Base-by-base conservation (phyloP, 257 asterid species). In the Primulina tabacum region DNA sequence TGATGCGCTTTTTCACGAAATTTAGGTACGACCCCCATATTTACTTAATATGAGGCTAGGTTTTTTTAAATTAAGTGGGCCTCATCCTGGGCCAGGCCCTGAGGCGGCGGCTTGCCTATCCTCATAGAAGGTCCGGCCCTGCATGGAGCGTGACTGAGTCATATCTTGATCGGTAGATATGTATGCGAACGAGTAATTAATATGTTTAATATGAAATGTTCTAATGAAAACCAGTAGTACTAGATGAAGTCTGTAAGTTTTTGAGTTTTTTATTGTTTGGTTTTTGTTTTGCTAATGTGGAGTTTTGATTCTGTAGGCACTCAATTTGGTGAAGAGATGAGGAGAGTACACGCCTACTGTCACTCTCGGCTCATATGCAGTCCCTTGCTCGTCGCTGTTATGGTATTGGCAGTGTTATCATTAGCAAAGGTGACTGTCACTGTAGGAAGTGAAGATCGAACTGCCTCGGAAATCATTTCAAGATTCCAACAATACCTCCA, bases 401-500 rank as follows among this genome's bases (percentile, higher is more conserved):
- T 75, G 11, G 5, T 74, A 63, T 43, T 72, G 24, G 67, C 73
- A 29, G 57, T 74, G 40, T 5, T 82, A 20, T 16, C 77, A 21
- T 59, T 76, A 26, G 71, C 76, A 35, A 50, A 61, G 32, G 60
- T 71, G 14, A 67, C 35, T 4, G 65, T 55, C 47, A 29, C 67
- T n/a, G 57, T 50, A 35, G 67, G 69, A 16, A 12, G 33, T 9
- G 58, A 69, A 11, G 72, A 60, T 63, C 58, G 73, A 30, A 82
- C 81, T 58, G 65, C 90, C 32, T 37, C 78, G 4, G 60, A 85
- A 58, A 76, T 84, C 78, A 77, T 90, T 68, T 81, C 96, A 24
- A 82, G 99, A 71, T 94, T 94, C 87, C 97, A 84, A 78, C 80
- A 84, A 60, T 94, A 89, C 82, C 97, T 94, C 73, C 82, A 78